These are phyloP conservation scores for Epichloe gansuensis DNA, from an alignment of 2,329 filamentous ascomycete species.

Conservation along the genomic window DNA sequence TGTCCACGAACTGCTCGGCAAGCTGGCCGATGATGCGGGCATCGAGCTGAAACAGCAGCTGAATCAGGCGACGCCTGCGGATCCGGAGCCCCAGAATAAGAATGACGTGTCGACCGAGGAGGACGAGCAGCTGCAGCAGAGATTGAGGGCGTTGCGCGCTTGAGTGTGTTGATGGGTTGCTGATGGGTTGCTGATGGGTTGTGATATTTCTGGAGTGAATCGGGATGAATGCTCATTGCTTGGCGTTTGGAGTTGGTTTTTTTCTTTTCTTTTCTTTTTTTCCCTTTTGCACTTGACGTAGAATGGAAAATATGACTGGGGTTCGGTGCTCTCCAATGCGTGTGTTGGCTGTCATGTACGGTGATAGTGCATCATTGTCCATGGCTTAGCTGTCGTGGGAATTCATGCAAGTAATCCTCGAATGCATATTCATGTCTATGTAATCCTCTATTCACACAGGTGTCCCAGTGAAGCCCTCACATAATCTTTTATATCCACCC, in stretches of 20 bases:
- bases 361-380: too few relatives aligned
- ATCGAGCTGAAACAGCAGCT: conserved; percentile 72
- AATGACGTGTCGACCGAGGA: conserved; percentile 63
- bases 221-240: conserved; percentile 2
- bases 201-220: neutral
- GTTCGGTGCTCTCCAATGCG: neutral
- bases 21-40: conserved; percentile 80
- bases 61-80: conserved; percentile 40
- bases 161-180: neutral
- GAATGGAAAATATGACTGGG: neutral
- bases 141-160: conserved; percentile 42
- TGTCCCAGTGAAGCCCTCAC: too few relatives aligned
- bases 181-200: neutral
- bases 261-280: neutral
- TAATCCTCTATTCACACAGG: too few relatives aligned
- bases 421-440: neutral
- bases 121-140: conserved; percentile 61
- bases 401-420: neutral
- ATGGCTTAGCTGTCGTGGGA: neutral
- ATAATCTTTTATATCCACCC: neutral
- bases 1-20: conserved; percentile 72
- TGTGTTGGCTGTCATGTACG: too few relatives aligned
- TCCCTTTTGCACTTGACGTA: neutral
- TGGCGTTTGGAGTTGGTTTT: conserved; percentile 6
- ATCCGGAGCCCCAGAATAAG: conserved; percentile 41